These are phyloP conservation scores for Colletotrichum scovillei DNA, from an alignment of 2,329 filamentous ascomycete genomes.

Conservation along the genomic window DNA sequence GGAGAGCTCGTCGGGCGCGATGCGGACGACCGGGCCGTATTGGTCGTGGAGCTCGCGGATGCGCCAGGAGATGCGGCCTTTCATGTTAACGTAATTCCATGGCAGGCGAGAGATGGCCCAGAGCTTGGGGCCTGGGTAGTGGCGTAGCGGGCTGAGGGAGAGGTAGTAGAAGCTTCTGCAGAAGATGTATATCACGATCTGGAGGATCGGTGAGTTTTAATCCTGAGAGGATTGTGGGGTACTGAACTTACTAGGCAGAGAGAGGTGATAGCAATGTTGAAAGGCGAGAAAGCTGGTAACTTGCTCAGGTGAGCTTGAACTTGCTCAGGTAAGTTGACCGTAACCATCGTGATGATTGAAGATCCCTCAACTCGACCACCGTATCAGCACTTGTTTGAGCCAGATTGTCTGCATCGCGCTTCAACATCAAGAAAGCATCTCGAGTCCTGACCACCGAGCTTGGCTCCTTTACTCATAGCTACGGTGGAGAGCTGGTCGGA, in stretches of 20 bases:
- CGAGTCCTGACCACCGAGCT: too few species aligned
- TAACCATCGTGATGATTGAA: neutral
- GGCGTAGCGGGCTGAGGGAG: conserved; percentile 41
- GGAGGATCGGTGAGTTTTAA: neutral
- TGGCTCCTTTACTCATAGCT: too few species aligned
- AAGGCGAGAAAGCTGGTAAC: neutral
- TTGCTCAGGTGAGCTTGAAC: neutral
- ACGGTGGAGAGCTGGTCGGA: too few species aligned
- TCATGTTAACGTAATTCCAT: conserved; percentile 23
- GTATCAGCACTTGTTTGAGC: too few species aligned
- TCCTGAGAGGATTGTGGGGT: neutral
- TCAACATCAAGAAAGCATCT: too few species aligned
- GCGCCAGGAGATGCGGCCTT: conserved; percentile 13
- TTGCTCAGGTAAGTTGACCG: neutral
- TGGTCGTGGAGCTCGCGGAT: conserved; percentile 39
- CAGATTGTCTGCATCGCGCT: too few species aligned
- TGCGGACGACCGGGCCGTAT: conserved; percentile 49
- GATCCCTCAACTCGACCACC: neutral
- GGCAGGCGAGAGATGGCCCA: conserved; percentile 19
- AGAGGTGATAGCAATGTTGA: neutral
- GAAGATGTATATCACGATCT: conserved; percentile 1
- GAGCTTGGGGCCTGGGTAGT: conserved; percentile 47
- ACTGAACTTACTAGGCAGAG: neutral
- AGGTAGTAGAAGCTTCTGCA: conserved; percentile 23
- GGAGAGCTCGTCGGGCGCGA: conserved; percentile 51